These are phyloP conservation scores for Talaromyces islandicus DNA, from an alignment of 2,329 filamentous ascomycete genomes.

Conservation along the genomic window DNA sequence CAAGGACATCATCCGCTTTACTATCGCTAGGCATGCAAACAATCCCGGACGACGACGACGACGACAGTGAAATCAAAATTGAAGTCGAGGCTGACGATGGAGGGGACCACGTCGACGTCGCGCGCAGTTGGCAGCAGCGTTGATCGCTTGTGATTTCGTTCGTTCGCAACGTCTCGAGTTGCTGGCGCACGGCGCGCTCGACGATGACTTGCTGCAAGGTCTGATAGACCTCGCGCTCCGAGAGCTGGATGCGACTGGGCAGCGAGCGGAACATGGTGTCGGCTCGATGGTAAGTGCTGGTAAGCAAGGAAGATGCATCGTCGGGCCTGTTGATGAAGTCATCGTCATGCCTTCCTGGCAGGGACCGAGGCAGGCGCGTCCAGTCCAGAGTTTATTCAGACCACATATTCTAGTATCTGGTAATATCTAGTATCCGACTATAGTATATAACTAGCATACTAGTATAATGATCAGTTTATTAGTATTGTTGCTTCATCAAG, in stretches of 20 bases:
- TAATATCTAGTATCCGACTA: no score
- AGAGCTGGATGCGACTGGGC: constrained; percentile 3
- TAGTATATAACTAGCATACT: no score
- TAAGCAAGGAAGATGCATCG: neutral
- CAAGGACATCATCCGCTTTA: neutral
- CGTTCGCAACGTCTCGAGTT: neutral
- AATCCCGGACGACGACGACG: neutral
- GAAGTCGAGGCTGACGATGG: neutral
- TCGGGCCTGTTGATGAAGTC: neutral
- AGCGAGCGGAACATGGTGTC: constrained; percentile 4
- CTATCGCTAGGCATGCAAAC: neutral
- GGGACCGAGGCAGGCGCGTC: neutral
- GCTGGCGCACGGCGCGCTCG: neutral
- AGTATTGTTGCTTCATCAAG: neutral
- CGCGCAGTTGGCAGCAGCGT: neutral
- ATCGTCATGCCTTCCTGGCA: neutral
- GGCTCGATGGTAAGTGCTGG: neutral
- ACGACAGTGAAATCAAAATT: neutral
- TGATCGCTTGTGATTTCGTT: neutral
- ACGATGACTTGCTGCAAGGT: constrained; percentile 1
- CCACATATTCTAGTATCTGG: neutral
- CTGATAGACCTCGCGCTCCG: constrained; percentile 2
- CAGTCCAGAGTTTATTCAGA: neutral
- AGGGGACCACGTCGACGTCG: neutral
- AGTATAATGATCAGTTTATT: no score